Evolutionary conservation across 768 basidiomycete species (phyloP), one percentile per base, ranked within the genome.

Genomic region (Trametes cingulata): DNA sequence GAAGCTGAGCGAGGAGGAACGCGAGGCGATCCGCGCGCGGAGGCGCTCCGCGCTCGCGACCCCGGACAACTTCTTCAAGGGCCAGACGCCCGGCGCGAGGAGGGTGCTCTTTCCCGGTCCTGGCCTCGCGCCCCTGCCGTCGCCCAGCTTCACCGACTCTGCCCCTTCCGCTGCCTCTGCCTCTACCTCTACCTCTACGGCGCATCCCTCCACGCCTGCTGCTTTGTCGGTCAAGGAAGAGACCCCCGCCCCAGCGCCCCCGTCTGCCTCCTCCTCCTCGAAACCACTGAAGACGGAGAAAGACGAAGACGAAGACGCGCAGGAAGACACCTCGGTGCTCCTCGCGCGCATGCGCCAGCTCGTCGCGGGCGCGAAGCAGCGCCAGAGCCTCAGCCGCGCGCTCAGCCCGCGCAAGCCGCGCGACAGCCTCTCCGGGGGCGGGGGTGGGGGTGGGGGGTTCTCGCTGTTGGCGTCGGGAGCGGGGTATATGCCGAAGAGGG

Each of bases 11-110:
- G 80, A 80, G 22, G 81, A 80, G 56, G 83, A 85, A 64, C 71
- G 78, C 27, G 78, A 77, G 73, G 86, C 84, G 0, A 88, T 89
- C 41, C 80, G 81, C 63, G 86, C 86, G 53, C 80, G 87, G 9
- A 73, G 87, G 24, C 77, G 80, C 10, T 87, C 85, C 54, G 87
- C 86, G 0, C 68, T 87, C 39, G 75, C 72, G 3, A 73, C 77
- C 62, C 69, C 83, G 59, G 74, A 80, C 69, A 54, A 65, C 19
- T 83, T 82, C 67, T 85, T 82, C 70, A 76, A 72, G 19, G 82
- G 78, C 20, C 79, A 81, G 19, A 76, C 80, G 14, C 85, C 86
- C 1, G 85, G 85, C 1, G 75, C 84, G 9, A 70, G 67, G 69
- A 69, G 68, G 61, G 69, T 71, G 73, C 60, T 67, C 24, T 55